A percentile compares a stretch with the other conserved stretches of the same genome.
Conservation (phyloP, 73 alveolate genomes). For the Stentor roeselii region DNA sequence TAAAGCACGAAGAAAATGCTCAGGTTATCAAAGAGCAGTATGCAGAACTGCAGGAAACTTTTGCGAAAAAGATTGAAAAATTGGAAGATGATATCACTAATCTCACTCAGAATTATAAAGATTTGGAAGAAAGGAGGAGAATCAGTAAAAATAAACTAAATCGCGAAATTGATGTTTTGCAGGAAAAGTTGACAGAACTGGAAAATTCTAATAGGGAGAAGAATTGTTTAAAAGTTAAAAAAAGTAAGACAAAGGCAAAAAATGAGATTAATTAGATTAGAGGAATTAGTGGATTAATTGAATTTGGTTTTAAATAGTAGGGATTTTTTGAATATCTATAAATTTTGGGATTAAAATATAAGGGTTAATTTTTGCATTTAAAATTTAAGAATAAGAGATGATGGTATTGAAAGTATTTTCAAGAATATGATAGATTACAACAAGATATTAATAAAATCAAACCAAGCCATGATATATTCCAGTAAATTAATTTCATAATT, state of each 20-base stretch:
- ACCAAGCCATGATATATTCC: no score
- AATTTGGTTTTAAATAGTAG: no score
- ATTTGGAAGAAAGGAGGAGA: slow-evolving; percentile 24
- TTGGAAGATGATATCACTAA: background rate
- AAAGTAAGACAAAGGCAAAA: background rate
- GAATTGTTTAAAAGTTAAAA: background rate
- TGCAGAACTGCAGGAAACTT: background rate
- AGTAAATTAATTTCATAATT: no score
- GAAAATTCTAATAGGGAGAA: slow-evolving; percentile 3
- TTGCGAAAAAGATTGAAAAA: background rate
- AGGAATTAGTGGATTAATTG: no score
- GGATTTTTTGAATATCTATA: no score
- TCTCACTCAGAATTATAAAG: slow-evolving; percentile 20
- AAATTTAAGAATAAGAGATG: no score
- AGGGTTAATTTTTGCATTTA: no score
- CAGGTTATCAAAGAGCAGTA: slow-evolving; percentile 17
- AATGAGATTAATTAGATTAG: no score
- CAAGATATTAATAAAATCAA: no score
- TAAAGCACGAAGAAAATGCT: background rate
- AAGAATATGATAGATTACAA: no score
- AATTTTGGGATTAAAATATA: no score
- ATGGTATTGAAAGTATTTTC: no score
- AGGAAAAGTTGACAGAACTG: background rate
- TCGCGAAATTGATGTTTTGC: background rate
- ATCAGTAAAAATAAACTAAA: background rate